Percentiles rank a stretch among this genome's conserved stretches.
Evolutionary conservation across 495 filamentous ascomycete species (phyloP).

Genomic region (Cercophora scortea): DNA sequence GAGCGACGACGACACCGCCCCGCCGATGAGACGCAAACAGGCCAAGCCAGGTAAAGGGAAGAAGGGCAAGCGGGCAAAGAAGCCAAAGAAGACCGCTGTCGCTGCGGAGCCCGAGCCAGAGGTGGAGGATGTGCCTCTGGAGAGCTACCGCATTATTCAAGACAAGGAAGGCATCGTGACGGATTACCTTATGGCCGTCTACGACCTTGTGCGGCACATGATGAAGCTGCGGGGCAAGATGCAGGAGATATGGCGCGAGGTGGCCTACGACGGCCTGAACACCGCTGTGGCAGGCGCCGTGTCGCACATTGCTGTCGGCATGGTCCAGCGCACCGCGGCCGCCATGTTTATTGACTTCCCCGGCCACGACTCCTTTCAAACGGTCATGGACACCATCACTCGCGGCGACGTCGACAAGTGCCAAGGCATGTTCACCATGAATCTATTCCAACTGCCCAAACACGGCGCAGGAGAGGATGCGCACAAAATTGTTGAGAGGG

Average conservation of each 20-base stretch:
- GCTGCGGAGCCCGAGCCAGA: background rate
- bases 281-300: slow-evolving; percentile 35
- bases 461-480: background rate
- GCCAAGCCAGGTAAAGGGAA: slow-evolving; percentile 29
- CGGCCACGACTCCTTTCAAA: slow-evolving; percentile 6
- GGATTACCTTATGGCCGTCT: slow-evolving; percentile 35
- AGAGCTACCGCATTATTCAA: slow-evolving; percentile 37
- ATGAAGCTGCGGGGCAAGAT: slow-evolving; percentile 25
- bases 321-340: slow-evolving; percentile 27
- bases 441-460: background rate
- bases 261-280: slow-evolving; percentile 37
- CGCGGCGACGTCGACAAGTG: background rate
- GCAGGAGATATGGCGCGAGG: slow-evolving; percentile 37
- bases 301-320: slow-evolving; percentile 31
- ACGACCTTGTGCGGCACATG: slow-evolving; percentile 23
- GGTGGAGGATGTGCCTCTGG: slow-evolving; percentile 21
- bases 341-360: slow-evolving; percentile 34
- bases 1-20: background rate
- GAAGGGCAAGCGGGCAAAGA: slow-evolving; percentile 20
- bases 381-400: background rate
- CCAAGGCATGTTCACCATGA: background rate
- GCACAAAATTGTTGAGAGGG: background rate
- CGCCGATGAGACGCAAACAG: slow-evolving; percentile 7
- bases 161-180: slow-evolving; percentile 10
- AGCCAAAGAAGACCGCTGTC: background rate